Evolutionary conservation across 768 basidiomycete species (phyloP), one percentile per base, ranked within the genome.

Genomic region (Paxillus rubicundulus): DNA sequence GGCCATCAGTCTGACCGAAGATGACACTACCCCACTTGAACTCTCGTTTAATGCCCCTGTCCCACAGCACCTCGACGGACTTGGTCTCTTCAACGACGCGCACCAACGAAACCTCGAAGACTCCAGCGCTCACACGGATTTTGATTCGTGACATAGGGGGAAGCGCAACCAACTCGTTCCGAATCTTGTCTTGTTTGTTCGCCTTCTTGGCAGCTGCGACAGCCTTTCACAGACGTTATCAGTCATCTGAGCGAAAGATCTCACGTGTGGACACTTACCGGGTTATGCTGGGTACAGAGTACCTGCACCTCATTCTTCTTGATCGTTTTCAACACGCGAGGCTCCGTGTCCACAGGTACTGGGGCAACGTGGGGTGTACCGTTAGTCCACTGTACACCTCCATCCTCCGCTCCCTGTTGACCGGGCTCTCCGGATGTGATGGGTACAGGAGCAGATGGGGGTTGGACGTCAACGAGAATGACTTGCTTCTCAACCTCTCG

Each of bases 211-310:
- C 81, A 39, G 89, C 87, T 24, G 87, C 80, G 49, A 89, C 74
- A 42, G 79, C 84, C 92, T 95, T 58, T 9, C 9, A 34, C 57
- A 9, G 54, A 46, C 7, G 9, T 20, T 34, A 52, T 52, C 6
- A 55, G 14, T 28, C 10, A 45, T 3, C 20, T 1, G 14, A 2
- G 2, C 12, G 9, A 10, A 42, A 40, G 21, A 32, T 28, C 40
- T 16, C 13, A 8, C 40, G 14, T 39, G 16, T 33, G 37, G 47
- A 47, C 38, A 77, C 91, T 56, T 65, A 95, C 94, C 9, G 93
- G 93, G 61, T 97, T 98, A 64, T 98, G 95, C 60, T 89, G 86
- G 2, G 85, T 72, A 65, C 95, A 98, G 4, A 95, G 69, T 12
- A 92, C 74, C 58, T 90, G 83, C 4, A 91, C 80, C 59, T 85